Evolutionary conservation across 2,329 filamentous ascomycete genomes (phyloP).

Genomic region (Orbilia ellipsospora): DNA sequence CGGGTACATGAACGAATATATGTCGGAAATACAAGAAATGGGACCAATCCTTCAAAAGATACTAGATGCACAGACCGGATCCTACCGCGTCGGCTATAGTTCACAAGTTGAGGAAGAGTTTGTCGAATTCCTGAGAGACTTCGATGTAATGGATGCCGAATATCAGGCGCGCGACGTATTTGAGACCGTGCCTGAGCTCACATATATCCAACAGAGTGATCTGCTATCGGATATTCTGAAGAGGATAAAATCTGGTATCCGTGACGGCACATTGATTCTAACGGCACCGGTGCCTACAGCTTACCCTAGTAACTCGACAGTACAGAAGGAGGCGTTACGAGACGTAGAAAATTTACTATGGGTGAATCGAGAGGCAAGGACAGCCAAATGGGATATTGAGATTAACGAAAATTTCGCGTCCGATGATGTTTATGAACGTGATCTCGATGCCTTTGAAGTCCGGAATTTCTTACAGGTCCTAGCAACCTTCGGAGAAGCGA

Average conservation of each 20-base stretch:
- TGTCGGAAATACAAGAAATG: not conserved
- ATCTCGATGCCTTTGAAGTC: not conserved
- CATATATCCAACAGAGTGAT: slow-evolving; percentile 1
- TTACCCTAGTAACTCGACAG: not conserved
- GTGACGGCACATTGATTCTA: not conserved
- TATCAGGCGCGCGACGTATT: not conserved
- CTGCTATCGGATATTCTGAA: not conserved
- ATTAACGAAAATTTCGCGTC: slow-evolving; percentile 24
- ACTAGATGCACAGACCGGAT: not conserved
- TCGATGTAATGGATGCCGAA: not conserved
- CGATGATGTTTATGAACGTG: slow-evolving; percentile 1
- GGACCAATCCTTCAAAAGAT: not conserved
- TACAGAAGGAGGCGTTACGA: not conserved
- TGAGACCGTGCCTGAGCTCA: not conserved
- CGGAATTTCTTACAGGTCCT: not conserved
- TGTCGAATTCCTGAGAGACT: not conserved
- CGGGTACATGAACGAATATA: not conserved
- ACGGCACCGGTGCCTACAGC: not conserved
- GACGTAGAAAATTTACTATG: not conserved
- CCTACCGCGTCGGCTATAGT: slow-evolving; percentile 10
- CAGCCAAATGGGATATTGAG: not conserved
- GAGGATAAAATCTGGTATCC: not conserved
- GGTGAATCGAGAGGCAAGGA: not conserved
- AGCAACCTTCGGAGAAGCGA: not conserved
- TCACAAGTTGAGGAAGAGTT: not conserved